Base-by-base conservation (phyloP, 1,139 yeast genomes). In the Geotrichum cucujoidarum region DNA sequence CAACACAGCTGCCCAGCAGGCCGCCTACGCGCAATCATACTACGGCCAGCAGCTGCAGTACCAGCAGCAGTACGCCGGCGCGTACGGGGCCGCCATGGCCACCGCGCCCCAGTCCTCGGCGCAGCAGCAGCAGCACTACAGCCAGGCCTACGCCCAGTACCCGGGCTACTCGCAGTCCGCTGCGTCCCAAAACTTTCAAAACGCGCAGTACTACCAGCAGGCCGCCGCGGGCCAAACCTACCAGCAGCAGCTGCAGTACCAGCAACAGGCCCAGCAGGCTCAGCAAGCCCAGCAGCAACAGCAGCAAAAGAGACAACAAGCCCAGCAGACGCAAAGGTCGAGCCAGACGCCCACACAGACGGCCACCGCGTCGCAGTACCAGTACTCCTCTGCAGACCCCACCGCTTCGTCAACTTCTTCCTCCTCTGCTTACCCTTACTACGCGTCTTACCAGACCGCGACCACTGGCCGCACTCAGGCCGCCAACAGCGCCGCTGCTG, bases 311-410 rank as follows among this genome's bases (percentile, higher is more conserved):
- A 17, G 13, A 30, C 14, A 13, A 18, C n/a, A 13, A 16, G 14
- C 22, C 14, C 37, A 34, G 16, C 13, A 21, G n/a, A 18, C 37
- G 5, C 22, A 21, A 13, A 21, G 22, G 40, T 16, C 40, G 3
- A 36, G 30, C 18, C 40, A 36, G 30, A 14, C 40, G 6, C 27
- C 13, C 17, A 11, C 40, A 10, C 43, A 37, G 29, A 50, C 49
- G 34, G 40, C 40, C 29, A 36, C 31, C 14, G 17, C 21, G 11
- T 34, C 31, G 20, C 43, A 40, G 31, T 32, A 40, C 14, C 43
- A 42, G 20, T n/a, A 42, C 18, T 20, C 33, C 13, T 16, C 34
- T 10, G 18, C 45, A 8, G 32, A 20, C 16, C 11, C 34, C 17
- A 27, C 40, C 14, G 16, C 33, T 21, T 2, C 29, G 17, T 24